Evolutionary conservation across 441 rosid species (phyloP).

Genomic region (Euphorbia schlechtendalii): DNA sequence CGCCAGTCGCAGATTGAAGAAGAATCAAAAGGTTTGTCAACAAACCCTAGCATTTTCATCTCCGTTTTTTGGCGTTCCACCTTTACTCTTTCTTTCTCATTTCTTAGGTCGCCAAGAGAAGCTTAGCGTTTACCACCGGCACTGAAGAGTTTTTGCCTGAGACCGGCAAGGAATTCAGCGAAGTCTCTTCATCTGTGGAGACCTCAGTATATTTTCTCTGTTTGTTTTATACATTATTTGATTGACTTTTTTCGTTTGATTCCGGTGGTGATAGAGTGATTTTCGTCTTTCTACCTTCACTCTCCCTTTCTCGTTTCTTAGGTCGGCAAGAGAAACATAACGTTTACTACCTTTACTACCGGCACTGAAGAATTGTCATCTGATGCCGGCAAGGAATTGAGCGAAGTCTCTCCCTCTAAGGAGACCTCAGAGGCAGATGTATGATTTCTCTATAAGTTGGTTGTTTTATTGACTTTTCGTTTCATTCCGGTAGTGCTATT

Average conservation of each 20-base stretch:
- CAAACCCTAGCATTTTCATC: no score
- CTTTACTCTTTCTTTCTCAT: not conserved
- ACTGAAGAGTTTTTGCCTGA: constrained; percentile 15
- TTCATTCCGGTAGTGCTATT: not conserved
- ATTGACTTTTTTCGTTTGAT: not conserved
- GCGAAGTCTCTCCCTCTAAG: constrained; percentile 17
- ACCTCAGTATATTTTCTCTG: constrained; percentile 10
- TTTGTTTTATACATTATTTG: not conserved
- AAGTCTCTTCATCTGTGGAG: constrained; percentile 20
- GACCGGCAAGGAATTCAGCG: not conserved
- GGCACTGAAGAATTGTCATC: constrained; percentile 18
- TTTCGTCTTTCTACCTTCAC: not conserved
- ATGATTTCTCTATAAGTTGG: not conserved
- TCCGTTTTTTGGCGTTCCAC: no score
- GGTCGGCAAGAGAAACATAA: constrained; percentile 26
- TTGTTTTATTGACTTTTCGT: not conserved
- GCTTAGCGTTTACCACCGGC: constrained; percentile 18
- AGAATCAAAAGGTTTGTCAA: constrained; percentile 20
- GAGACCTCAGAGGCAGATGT: constrained; percentile 5
- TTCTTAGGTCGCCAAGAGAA: constrained; percentile 24
- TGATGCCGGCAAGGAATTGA: not conserved
- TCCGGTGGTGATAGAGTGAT: not conserved
- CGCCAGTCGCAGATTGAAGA: constrained; percentile 24
- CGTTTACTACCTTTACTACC: constrained; percentile 1
- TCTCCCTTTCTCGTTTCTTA: not conserved